Evolutionary conservation across 352 stramenopile species (phyloP).

Genomic region (Globisporangium carolinianum): DNA sequence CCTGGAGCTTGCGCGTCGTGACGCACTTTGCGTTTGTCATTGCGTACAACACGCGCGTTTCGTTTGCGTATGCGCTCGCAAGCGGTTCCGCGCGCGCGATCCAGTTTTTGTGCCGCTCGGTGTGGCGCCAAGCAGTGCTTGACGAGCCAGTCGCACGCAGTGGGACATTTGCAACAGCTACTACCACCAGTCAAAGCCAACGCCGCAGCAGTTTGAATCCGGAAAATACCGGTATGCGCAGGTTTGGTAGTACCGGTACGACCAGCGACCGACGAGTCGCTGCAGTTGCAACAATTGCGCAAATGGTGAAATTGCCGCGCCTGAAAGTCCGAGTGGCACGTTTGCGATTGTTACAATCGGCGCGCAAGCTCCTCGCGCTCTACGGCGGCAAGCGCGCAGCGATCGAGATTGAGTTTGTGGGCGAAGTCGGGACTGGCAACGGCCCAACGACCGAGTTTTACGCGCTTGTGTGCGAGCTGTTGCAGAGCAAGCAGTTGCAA

Average conservation of each 20-base stretch:
- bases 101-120: conserved; percentile 52
- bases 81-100: conserved; percentile 63
- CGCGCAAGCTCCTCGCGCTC: conserved; percentile 63
- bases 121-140: conserved; percentile 56
- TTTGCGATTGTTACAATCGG: conserved; percentile 51
- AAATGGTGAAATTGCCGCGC: conserved; percentile 69
- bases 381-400: conserved; percentile 72
- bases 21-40: conserved; percentile 55
- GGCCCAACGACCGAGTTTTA: conserved; percentile 78
- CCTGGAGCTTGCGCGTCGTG: conserved; percentile 48
- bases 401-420: conserved; percentile 77
- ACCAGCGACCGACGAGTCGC: neutral
- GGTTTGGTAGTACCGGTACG: too few species aligned
- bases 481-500: conserved; percentile 48
- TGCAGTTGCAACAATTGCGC: conserved; percentile 38
- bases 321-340: conserved; percentile 70
- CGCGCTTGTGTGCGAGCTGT: conserved; percentile 64
- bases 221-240: too few species aligned
- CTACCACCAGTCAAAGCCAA: neutral
- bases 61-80: conserved; percentile 65
- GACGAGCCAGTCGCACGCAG: conserved; percentile 24
- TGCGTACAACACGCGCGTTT: conserved; percentile 53
- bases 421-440: conserved; percentile 67
- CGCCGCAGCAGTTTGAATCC: too few species aligned
- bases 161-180: too few species aligned